Conservation (phyloP, 2,329 filamentous ascomycete genomes). For the Sphaceloma murrayae region DNA sequence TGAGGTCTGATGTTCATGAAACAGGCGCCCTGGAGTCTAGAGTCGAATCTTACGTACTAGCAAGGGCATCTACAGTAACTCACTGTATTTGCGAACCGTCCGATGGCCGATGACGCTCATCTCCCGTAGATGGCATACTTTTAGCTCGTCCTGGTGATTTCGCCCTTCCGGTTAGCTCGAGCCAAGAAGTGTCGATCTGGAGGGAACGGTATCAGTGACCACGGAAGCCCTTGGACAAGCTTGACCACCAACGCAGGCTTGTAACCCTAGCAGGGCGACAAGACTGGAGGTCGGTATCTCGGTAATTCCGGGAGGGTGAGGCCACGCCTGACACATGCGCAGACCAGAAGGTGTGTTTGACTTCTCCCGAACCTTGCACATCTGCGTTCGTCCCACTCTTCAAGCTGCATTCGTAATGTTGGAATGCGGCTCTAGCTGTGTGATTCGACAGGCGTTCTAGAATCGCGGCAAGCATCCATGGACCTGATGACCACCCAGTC, state of each 20-base stretch:
- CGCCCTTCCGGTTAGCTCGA: neutral
- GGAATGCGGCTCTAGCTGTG: neutral
- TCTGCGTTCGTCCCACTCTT: neutral
- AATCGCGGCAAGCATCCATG: neutral
- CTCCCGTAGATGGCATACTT: no score
- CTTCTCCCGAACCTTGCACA: neutral
- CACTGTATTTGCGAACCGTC: no score
- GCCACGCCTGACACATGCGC: no score
- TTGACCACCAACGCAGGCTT: no score
- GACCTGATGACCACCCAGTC: no score
- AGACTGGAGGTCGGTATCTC: neutral
- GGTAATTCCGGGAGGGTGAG: no score
- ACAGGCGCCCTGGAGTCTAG: neutral
- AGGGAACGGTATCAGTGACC: neutral
- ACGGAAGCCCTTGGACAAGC: no score
- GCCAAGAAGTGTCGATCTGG: constrained; percentile 8
- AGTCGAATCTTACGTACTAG: neutral
- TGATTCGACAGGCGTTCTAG: neutral
- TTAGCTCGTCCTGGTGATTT: neutral
- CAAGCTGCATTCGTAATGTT: neutral
- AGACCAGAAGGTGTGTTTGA: neutral
- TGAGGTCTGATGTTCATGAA: constrained; percentile 1
- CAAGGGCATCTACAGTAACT: neutral
- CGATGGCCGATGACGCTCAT: no score
- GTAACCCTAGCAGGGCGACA: neutral